phyloP scores from a whole-genome alignment of 768 basidiomycete genomes.

The Boletus reticuloceps region DNA sequence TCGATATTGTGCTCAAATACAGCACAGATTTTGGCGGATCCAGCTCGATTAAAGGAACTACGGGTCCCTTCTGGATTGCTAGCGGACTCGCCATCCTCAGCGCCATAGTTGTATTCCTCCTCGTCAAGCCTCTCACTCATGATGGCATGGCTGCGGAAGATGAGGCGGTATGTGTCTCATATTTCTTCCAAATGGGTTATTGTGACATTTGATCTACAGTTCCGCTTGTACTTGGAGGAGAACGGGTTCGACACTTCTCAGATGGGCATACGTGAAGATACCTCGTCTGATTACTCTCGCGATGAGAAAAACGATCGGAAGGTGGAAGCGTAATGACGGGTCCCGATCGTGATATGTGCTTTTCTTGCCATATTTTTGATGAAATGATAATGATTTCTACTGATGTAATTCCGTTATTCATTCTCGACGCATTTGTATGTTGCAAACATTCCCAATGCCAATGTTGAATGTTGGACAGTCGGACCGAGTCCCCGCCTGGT shows the following conservation, averaged over 20 bases:
- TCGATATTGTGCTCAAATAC: background rate
- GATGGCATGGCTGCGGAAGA: slow-evolving; percentile 85
- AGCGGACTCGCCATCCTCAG: slow-evolving; percentile 81
- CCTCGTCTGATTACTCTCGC: slow-evolving; percentile 13
- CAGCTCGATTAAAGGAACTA: slow-evolving; percentile 54
- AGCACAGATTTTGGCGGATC: slow-evolving; percentile 60
- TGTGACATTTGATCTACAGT: slow-evolving; percentile 38
- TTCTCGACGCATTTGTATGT: background rate
- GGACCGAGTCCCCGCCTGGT: background rate
- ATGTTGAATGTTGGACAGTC: too few species aligned
- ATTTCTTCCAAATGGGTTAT: background rate
- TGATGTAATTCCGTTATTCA: background rate
- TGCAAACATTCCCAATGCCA: background rate
- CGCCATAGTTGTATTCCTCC: slow-evolving; percentile 67
- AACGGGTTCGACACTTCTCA: slow-evolving; percentile 75
- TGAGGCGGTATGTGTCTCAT: slow-evolving; percentile 42
- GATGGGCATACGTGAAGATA: slow-evolving; percentile 55
- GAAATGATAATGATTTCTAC: background rate
- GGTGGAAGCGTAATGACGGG: slow-evolving; percentile 9
- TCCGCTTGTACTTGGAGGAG: slow-evolving; percentile 77
- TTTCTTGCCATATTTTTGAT: background rate
- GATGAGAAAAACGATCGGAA: slow-evolving; percentile 18
- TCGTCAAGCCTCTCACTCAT: slow-evolving; percentile 68
- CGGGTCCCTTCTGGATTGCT: slow-evolving; percentile 88
- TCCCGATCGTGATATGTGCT: background rate